These are phyloP conservation scores for Entomortierella chlamydospora DNA, from an alignment of 192 early-diverging fungal genomes.

Conservation along the genomic window DNA sequence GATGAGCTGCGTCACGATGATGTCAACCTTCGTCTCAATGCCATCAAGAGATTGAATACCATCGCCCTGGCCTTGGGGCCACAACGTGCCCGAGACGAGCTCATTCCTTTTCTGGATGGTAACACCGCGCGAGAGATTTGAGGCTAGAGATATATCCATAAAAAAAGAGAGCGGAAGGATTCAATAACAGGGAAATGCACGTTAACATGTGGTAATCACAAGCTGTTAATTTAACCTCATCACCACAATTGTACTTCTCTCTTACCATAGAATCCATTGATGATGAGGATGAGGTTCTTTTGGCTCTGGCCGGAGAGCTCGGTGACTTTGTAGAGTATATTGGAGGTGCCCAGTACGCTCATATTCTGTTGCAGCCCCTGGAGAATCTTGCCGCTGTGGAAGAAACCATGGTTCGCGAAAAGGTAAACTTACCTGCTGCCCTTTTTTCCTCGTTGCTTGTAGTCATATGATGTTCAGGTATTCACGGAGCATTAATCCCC, in stretches of 20 bases:
- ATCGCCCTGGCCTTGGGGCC: conserved; percentile 95
- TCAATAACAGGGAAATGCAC: not conserved
- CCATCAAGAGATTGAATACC: conserved; percentile 81
- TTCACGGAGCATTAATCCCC: not conserved
- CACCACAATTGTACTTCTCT: not conserved
- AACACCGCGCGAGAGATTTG: conserved; percentile 12
- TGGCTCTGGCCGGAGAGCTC: conserved; percentile 94
- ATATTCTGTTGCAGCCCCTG: conserved; percentile 89
- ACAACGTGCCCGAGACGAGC: conserved; percentile 94
- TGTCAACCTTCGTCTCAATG: conserved; percentile 83
- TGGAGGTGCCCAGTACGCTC: conserved; percentile 89
- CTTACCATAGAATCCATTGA: conserved; percentile 89
- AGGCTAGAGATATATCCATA: not conserved
- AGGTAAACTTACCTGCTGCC: conserved; percentile 65
- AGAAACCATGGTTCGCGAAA: conserved; percentile 97
- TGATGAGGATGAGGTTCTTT: conserved; percentile 98
- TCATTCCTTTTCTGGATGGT: conserved; percentile 99
- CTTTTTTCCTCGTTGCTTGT: not conserved
- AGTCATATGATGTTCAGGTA: not conserved
- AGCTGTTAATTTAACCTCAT: too few species aligned
- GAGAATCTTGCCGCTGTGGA: conserved; percentile 98
- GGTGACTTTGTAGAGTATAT: conserved; percentile 93
- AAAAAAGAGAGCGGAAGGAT: conserved; percentile 5
- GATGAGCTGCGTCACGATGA: conserved; percentile 97
- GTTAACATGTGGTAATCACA: too few species aligned